Evolutionary conservation across 345 rosid genomes (phyloP), one percentile per base, ranked within the genome.

Genomic region (Acer yangbiense): DNA sequence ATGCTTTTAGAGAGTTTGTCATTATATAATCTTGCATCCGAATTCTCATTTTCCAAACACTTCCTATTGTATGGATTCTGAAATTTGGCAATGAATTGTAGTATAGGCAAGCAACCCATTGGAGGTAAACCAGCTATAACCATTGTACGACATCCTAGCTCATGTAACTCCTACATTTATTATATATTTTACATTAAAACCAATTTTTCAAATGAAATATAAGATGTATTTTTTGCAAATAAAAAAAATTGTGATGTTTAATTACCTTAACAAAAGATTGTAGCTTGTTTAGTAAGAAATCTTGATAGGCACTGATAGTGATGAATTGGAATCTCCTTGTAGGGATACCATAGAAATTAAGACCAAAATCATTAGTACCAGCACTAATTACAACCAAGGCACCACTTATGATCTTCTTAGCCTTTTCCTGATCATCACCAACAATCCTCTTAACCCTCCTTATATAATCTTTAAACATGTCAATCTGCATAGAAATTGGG

Each of bases 341-440:
- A 11, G 87, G 87, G 17, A 82, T 32, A 65, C 82, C 87, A 43
- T 86, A 90, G 58, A 81, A 87, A 71, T 91, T 89, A 7, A 84
- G 43, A 52, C 48, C 46, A 39, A 88, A 80, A 74, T 90, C 97
- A 25, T 94, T 94, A 17, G 91, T 82, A 50, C 92, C 97, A 1
- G 95, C 89, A 84, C 95, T 88, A 12, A 92, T 25, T n/a, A 92
- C 8, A 41, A 86, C 84, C 23, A 92, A 61, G 20, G 95, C 88
- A 41, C 76, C 73, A 25, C 61, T 41, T 21, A 94, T 25, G 4
- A 87, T 89, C 58, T 63, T 71, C 43, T 50, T 71, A 35, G 91
- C 89, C 68, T 85, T 86, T 14, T 77, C 16, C 13, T 13, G 39
- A 35, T 8, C 83, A 7, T 81, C 67, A 0, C 93, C 94, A 0